Percentiles rank a stretch among this genome's conserved stretches.
Conservation (phyloP, 1,284 basidiomycete genomes). For the Uromyces viciae-fabae region DNA sequence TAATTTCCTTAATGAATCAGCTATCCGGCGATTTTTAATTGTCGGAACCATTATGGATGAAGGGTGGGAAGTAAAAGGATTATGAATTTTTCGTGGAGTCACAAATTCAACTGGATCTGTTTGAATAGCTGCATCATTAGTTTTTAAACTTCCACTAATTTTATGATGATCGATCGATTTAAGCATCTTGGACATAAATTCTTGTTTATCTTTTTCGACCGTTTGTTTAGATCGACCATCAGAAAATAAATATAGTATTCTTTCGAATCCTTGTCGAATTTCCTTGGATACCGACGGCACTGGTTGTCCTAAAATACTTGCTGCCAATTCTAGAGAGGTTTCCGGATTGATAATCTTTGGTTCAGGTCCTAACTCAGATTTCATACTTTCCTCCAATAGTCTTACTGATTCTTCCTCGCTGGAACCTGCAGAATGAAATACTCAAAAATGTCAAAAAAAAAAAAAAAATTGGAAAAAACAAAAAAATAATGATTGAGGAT, state of each 20-base stretch:
- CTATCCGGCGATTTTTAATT: background rate
- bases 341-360: slow-evolving; percentile 24
- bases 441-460: background rate
- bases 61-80: background rate
- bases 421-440: too few relatives aligned
- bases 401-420: slow-evolving; percentile 3
- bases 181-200: background rate
- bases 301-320: slow-evolving; percentile 23
- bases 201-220: background rate
- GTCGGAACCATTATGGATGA: slow-evolving; percentile 7
- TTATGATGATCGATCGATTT: background rate
- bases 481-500: background rate
- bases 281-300: slow-evolving; percentile 18
- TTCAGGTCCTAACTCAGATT: background rate
- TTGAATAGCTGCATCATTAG: background rate
- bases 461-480: background rate
- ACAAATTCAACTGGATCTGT: slow-evolving; percentile 5
- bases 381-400: background rate
- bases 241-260: background rate
- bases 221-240: background rate
- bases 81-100: background rate
- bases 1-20: slow-evolving; percentile 4
- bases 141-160: background rate
- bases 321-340: slow-evolving; percentile 5
- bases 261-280: background rate